Base-by-base conservation (phyloP, 75 land plant species). In the Larix kaempferi region DNA sequence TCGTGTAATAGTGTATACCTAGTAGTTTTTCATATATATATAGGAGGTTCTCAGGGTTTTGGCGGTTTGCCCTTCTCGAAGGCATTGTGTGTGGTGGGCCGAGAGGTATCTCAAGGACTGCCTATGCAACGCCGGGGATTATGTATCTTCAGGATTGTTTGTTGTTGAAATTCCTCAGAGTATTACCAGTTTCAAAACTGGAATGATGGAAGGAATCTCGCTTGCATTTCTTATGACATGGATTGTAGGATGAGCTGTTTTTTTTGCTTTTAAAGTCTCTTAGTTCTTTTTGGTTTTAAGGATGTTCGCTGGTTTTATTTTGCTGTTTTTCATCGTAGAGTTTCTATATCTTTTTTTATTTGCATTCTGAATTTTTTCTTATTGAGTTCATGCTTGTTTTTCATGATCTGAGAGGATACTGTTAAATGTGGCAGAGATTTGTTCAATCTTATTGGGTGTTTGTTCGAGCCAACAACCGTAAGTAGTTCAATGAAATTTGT, bases 121-220 rank as follows among this genome's bases (percentile, higher is more conserved):
- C 74, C 84, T 93, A 8, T 94, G 92, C 77, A 80, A 72, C 63
- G 44, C 21, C 19, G 85, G 81, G 57, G 95, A 94, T 67, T 75
- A 60, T 17, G 74, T 83, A 19, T 91, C 96, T 15, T 78, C 91
- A 15, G 54, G 59, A 0, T 80, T 95, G 98, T 86, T 78, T 2
- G 73, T 91, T 26, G 95, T 95, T 11, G 98, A 95, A 72, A 78
- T 95, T 3, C 98, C 98, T 52, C 98, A 95, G 74, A 93, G 91
- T 64, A 76, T 89, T 29, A 92, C 98, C 52, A 92, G 85, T 63
- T 92, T 79, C 78, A 84, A 78, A 65, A 60, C 80, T 73, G 86
- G 89, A 62, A 86, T 91, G 59, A 80, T 91, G 7, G 87, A 89
- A 78, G 91, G 98, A 27, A 82, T 95, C 37, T 93, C 95, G 12